phyloP scores from a whole-genome alignment of 805 yeast species.

The Myxozyma mucilagina region DNA sequence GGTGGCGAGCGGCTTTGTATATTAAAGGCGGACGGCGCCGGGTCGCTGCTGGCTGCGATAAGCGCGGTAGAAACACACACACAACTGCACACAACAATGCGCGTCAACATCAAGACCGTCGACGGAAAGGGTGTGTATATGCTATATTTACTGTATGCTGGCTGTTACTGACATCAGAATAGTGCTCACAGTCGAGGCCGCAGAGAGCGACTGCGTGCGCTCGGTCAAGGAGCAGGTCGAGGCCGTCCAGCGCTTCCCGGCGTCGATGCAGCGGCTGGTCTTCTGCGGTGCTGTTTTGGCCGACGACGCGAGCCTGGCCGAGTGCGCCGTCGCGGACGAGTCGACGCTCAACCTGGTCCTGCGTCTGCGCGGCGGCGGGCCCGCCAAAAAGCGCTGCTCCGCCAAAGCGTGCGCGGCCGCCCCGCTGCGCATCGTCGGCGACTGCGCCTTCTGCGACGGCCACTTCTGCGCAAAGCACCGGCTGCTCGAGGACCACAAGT shows the following conservation, averaged over 20 bases:
- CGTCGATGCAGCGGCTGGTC: slow-evolving; percentile 43
- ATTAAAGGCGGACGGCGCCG: too few species aligned
- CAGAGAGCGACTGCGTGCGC: slow-evolving; percentile 16
- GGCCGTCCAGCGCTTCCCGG: slow-evolving; percentile 19
- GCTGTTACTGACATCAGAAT: too few species aligned
- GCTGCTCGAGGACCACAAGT: slow-evolving; percentile 77
- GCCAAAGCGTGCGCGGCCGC: slow-evolving; percentile 61
- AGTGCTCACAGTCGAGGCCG: slow-evolving; percentile 21
- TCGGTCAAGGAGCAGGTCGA: slow-evolving; percentile 21
- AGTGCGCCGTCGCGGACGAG: slow-evolving; percentile 86
- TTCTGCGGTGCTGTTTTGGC: slow-evolving; percentile 86
- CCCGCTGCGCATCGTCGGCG: slow-evolving; percentile 70
- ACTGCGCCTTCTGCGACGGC: slow-evolving; percentile 80
- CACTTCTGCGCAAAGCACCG: slow-evolving; percentile 86
- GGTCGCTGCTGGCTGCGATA: too few species aligned
- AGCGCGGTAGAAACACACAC: too few species aligned
- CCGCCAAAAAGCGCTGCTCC: slow-evolving; percentile 48
- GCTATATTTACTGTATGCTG: too few species aligned
- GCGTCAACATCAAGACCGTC: slow-evolving; percentile 27
- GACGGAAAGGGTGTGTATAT: slow-evolving; percentile 26
- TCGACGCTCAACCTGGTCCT: slow-evolving; percentile 81
- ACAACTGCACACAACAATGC: too few species aligned
- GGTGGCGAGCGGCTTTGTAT: too few species aligned
- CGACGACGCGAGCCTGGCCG: slow-evolving; percentile 81
- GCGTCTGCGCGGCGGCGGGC: slow-evolving; percentile 91